These are phyloP conservation scores for Leccinum pachyderme DNA, from an alignment of 1,284 basidiomycete genomes.

Conservation along the genomic window DNA sequence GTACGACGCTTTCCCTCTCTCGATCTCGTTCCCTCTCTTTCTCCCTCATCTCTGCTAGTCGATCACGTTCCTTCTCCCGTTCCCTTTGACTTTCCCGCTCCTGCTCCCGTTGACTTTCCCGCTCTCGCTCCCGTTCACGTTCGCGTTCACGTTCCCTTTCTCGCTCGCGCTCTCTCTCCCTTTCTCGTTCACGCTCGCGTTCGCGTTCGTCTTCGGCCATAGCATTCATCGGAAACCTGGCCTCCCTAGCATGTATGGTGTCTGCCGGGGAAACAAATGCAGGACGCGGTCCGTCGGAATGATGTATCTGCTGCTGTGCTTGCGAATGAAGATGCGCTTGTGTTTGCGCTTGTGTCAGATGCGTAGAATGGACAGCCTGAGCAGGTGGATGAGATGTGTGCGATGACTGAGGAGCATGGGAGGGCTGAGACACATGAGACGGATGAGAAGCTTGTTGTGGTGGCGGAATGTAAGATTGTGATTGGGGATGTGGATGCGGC, in stretches of 20 bases:
- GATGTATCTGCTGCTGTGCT: slow-evolving; percentile 29
- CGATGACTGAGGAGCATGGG: slow-evolving; percentile 10
- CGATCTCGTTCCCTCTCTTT: slow-evolving; percentile 23
- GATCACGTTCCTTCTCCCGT: slow-evolving; percentile 26
- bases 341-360: slow-evolving; percentile 15
- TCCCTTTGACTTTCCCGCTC: slow-evolving; percentile 27
- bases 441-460: slow-evolving; percentile 19
- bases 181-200: slow-evolving; percentile 19
- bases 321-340: slow-evolving; percentile 27
- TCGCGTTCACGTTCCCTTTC: slow-evolving; percentile 26
- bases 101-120: slow-evolving; percentile 31
- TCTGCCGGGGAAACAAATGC: slow-evolving; percentile 32
- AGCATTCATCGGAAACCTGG: slow-evolving; percentile 14
- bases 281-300: slow-evolving; percentile 22
- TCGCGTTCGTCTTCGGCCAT: slow-evolving; percentile 22
- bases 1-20: slow-evolving; percentile 30
- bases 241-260: slow-evolving; percentile 27
- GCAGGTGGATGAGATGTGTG: slow-evolving; percentile 7
- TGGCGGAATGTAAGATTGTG: slow-evolving; percentile 23
- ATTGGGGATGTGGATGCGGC: slow-evolving; percentile 21
- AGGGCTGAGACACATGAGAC: slow-evolving; percentile 19
- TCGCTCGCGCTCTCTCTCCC: slow-evolving; percentile 22
- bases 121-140: slow-evolving; percentile 21
- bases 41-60: slow-evolving; percentile 22
- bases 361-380: slow-evolving; percentile 18